phyloP scores from a whole-genome alignment of 345 rosid genomes.

The Pistacia integerrima region DNA sequence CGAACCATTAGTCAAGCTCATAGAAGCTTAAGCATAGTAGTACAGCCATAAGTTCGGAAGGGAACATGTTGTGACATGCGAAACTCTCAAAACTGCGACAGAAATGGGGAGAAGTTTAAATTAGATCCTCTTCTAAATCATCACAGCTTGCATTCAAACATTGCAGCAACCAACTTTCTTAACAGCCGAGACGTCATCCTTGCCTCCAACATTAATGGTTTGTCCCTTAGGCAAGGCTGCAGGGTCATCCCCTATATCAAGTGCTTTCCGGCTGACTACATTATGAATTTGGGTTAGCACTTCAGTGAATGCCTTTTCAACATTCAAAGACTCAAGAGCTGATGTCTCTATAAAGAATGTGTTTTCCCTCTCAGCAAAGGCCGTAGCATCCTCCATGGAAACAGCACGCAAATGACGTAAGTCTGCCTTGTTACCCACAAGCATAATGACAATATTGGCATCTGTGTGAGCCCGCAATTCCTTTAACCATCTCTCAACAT shows the following conservation, averaged over 20 bases:
- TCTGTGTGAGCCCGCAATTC: conserved; percentile 89
- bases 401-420: conserved; percentile 80
- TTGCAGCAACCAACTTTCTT: conserved; percentile 76
- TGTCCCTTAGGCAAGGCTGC: conserved; percentile 74
- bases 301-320: conserved; percentile 80
- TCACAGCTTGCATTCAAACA: conserved; percentile 25
- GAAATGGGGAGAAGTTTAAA: background rate
- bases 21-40: background rate
- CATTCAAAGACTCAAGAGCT: conserved; percentile 80
- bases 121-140: background rate
- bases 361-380: conserved; percentile 75
- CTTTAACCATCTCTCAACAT: conserved; percentile 89
- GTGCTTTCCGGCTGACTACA: conserved; percentile 71
- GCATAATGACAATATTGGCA: conserved; percentile 81
- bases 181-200: conserved; percentile 76
- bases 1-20: background rate
- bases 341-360: conserved; percentile 91
- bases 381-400: conserved; percentile 63
- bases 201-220: conserved; percentile 59
- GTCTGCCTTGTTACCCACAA: conserved; percentile 90
- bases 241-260: conserved; percentile 62
- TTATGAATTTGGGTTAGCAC: conserved; percentile 78
- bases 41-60: background rate
- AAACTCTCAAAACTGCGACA: background rate
- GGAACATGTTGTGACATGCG: background rate